Evolutionary conservation across 805 yeast species (phyloP).

Genomic region (Candida coleopterorum): DNA sequence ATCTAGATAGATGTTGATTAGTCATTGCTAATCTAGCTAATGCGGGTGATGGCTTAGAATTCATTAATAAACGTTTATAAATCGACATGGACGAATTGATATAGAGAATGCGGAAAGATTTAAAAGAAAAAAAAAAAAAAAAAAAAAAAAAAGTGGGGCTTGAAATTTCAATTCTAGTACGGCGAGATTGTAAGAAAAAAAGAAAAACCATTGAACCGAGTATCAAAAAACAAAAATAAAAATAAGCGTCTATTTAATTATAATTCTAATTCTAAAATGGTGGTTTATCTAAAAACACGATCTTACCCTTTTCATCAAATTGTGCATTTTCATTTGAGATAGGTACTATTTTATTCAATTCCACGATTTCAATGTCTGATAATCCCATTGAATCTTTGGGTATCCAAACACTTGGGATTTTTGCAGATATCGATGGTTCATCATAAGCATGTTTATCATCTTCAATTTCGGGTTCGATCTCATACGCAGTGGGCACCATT

Average conservation of each 20-base stretch:
- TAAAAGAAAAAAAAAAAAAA: no score
- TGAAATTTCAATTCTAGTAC: no score
- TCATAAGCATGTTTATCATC: conserved; percentile 64
- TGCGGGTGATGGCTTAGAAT: background rate
- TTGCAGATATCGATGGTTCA: conserved; percentile 66
- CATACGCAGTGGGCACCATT: conserved; percentile 32
- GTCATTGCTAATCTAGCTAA: conserved; percentile 12
- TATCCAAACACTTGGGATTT: conserved; percentile 82
- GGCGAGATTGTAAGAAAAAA: no score
- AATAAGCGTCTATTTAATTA: background rate
- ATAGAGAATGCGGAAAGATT: no score
- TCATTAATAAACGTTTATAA: background rate
- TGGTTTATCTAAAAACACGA: conserved; percentile 29
- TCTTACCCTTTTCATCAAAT: conserved; percentile 36
- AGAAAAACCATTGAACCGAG: no score
- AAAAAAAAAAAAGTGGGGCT: background rate
- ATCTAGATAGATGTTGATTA: conserved; percentile 2
- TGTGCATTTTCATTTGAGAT: conserved; percentile 66
- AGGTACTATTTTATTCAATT: conserved; percentile 50
- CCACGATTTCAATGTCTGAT: conserved; percentile 54
- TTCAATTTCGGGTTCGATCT: conserved; percentile 32
- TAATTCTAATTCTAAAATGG: conserved; percentile 17
- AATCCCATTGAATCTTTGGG: conserved; percentile 88
- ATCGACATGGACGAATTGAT: background rate
- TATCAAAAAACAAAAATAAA: no score